These are phyloP conservation scores for Samsoniella hepiali DNA, from an alignment of 2,329 filamentous ascomycete species.

Conservation along the genomic window DNA sequence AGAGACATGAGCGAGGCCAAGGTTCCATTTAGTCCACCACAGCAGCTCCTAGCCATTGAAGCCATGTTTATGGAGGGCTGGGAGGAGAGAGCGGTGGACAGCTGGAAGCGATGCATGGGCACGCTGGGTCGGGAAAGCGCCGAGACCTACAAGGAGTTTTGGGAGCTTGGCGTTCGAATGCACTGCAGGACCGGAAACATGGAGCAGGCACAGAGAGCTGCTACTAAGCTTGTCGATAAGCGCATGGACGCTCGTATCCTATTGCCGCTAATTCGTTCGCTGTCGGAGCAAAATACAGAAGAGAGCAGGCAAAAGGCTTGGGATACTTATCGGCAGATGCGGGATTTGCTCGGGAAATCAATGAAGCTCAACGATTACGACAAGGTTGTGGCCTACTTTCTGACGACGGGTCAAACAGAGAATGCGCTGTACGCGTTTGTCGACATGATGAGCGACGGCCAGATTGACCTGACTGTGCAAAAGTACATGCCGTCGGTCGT, in stretches of 20 bases:
- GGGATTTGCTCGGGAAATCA: conserved; percentile 53
- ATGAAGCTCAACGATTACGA: conserved; percentile 77
- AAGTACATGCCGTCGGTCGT: conserved; percentile 47
- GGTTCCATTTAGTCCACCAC: conserved; percentile 50
- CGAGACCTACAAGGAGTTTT: conserved; percentile 52
- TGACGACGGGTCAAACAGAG: conserved; percentile 62
- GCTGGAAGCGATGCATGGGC: conserved; percentile 58
- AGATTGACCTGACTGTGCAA: conserved; percentile 45
- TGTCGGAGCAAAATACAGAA: conserved; percentile 49
- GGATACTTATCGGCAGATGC: conserved; percentile 63
- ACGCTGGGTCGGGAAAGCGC: conserved; percentile 47
- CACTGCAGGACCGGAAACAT: conserved; percentile 55
- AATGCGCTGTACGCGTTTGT: conserved; percentile 74
- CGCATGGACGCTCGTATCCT: conserved; percentile 53
- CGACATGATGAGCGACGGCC: conserved; percentile 77
- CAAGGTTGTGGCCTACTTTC: conserved; percentile 65
- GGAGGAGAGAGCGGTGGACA: conserved; percentile 56
- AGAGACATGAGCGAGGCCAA: conserved; percentile 64
- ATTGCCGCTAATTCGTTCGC: conserved; percentile 67
- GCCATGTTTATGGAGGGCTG: conserved; percentile 63
- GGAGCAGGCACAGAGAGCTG: conserved; percentile 55
- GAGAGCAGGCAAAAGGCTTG: conserved; percentile 58
- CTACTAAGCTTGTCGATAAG: conserved; percentile 51
- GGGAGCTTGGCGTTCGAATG: conserved; percentile 65
- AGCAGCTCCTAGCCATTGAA: conserved; percentile 66